Conservation (phyloP, 1,284 basidiomycete genomes). For the Agroathelia rolfsii region DNA sequence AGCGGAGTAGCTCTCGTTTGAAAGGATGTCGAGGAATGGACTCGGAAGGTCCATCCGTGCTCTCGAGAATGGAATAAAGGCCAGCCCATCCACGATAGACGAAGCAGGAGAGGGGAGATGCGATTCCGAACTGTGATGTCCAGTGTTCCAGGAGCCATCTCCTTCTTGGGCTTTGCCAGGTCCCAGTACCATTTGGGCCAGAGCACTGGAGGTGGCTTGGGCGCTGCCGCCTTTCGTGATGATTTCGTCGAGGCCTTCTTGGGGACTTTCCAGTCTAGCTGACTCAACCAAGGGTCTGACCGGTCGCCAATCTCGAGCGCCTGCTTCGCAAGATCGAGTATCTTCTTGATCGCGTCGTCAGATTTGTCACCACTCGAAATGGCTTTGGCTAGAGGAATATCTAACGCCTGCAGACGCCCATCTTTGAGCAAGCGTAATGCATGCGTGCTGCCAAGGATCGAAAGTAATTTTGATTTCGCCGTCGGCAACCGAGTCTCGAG, state of each 20-base stretch:
- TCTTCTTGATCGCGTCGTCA: constrained; percentile 18
- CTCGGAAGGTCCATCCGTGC: constrained; percentile 89
- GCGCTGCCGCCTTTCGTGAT: constrained; percentile 10
- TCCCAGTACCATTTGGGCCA: constrained; percentile 99
- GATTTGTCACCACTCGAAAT: constrained; percentile 30
- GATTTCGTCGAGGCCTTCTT: constrained; percentile 9
- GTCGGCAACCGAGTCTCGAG: constrained; percentile 27
- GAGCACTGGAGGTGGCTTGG: constrained; percentile 36
- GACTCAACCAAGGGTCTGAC: constrained; percentile 48
- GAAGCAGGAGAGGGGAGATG: constrained; percentile 78
- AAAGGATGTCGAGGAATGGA: constrained; percentile 33
- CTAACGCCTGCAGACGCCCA: constrained; percentile 26
- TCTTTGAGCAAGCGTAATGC: constrained; percentile 29
- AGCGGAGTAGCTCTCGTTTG: constrained; percentile 34
- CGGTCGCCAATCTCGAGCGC: constrained; percentile 17
- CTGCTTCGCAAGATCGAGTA: constrained; percentile 31
- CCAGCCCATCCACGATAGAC: constrained; percentile 80
- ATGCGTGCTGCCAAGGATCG: constrained; percentile 33
- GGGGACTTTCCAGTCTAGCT: constrained; percentile 55
- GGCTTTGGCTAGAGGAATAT: constrained; percentile 31
- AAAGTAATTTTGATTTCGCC: constrained; percentile 28
- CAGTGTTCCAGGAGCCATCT: constrained; percentile 52
- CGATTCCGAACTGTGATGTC: constrained; percentile 84
- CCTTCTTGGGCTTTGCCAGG: constrained; percentile 63
- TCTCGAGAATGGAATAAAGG: constrained; percentile 83